These are phyloP conservation scores for Blastobotrys americana DNA, from an alignment of 805 yeast species.

Conservation along the genomic window DNA sequence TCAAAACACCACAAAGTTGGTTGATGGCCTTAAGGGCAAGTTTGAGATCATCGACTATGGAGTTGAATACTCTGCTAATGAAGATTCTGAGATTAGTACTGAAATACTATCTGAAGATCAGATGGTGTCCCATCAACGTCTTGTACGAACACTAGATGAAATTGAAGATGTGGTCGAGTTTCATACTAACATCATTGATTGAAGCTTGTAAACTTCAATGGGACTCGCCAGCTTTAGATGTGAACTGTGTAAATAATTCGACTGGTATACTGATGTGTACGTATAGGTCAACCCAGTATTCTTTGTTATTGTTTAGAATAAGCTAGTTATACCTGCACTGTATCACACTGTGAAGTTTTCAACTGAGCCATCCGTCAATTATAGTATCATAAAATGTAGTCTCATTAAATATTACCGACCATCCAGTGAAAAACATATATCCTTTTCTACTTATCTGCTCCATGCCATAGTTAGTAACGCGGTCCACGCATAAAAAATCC, in stretches of 20 bases:
- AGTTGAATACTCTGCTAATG: slow-evolving; percentile 57
- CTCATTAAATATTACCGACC: not conserved
- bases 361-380: no score
- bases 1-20: slow-evolving; percentile 51
- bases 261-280: no score
- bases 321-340: no score
- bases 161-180: slow-evolving; percentile 80
- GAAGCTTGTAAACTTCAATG: no score
- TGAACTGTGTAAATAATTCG: no score
- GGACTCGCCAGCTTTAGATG: no score
- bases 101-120: slow-evolving; percentile 36
- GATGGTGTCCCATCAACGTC: slow-evolving; percentile 46
- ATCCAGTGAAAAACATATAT: no score
- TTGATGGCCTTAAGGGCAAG: slow-evolving; percentile 39
- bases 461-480: slow-evolving; percentile 4
- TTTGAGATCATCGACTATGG: slow-evolving; percentile 65
- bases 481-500: not conserved
- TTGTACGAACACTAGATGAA: slow-evolving; percentile 57
- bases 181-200: slow-evolving; percentile 53
- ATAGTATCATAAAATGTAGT: no score
- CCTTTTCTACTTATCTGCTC: no score
- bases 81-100: slow-evolving; percentile 38
- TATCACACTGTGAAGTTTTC: no score
- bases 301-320: no score
- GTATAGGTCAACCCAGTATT: no score